A percentile compares a stretch with the other conserved stretches of the same genome.
Evolutionary conservation across 495 filamentous ascomycete genomes (phyloP).

Genomic region (Tuber umbilicatum): DNA sequence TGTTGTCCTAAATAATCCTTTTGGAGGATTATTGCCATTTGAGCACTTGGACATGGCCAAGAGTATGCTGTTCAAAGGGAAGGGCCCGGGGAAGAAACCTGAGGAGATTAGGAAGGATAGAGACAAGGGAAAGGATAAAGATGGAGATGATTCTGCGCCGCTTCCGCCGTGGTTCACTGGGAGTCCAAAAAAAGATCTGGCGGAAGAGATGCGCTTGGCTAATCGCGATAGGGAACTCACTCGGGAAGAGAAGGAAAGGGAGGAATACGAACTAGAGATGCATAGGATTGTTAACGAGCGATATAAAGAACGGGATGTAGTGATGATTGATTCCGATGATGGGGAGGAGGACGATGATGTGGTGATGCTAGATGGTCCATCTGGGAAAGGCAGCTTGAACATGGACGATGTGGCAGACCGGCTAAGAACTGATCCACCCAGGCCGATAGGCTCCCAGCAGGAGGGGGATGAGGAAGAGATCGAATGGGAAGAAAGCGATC

Average conservation of each 20-base stretch:
- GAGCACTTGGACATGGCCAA: slow-evolving; percentile 68
- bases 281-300: slow-evolving; percentile 31
- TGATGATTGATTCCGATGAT: slow-evolving; percentile 47
- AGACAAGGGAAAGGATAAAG: slow-evolving; percentile 44
- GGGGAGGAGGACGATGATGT: slow-evolving; percentile 47
- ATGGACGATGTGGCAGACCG: slow-evolving; percentile 44
- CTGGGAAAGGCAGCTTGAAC: slow-evolving; percentile 21
- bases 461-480: slow-evolving; percentile 35
- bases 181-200: slow-evolving; percentile 49
- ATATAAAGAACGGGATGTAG: slow-evolving; percentile 45
- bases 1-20: slow-evolving; percentile 45
- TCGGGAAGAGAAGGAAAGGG: slow-evolving; percentile 24
- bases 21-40: slow-evolving; percentile 81
- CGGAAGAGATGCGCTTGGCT: slow-evolving; percentile 47
- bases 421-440: slow-evolving; percentile 4
- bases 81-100: slow-evolving; percentile 26
- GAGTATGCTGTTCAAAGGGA: slow-evolving; percentile 39
- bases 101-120: slow-evolving; percentile 29
- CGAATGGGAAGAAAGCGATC: slow-evolving; percentile 47
- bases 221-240: slow-evolving; percentile 23
- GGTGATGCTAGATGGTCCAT: slow-evolving; percentile 50
- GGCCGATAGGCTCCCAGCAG: background rate
- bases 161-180: slow-evolving; percentile 83
- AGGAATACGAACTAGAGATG: slow-evolving; percentile 11
- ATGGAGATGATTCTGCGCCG: slow-evolving; percentile 55